These are phyloP conservation scores for Stagonosporopsis vannaccii DNA, from an alignment of 2,329 filamentous ascomycete genomes.

Conservation along the genomic window DNA sequence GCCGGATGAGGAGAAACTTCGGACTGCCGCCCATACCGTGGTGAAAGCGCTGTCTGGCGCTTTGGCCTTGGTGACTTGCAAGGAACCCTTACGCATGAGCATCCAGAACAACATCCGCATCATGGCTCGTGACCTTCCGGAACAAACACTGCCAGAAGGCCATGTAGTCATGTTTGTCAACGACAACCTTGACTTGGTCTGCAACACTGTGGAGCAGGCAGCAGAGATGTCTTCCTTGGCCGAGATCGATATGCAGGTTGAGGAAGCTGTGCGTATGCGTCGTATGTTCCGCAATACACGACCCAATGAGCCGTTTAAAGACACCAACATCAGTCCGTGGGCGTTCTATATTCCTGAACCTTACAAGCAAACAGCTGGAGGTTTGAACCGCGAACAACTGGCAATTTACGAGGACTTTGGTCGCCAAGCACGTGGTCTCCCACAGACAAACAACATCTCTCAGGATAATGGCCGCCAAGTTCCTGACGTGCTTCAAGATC, in stretches of 20 bases:
- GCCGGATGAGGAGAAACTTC: constrained; percentile 84
- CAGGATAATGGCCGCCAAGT: constrained; percentile 67
- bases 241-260: constrained; percentile 94
- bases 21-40: constrained; percentile 88
- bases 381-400: constrained; percentile 89
- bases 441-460: constrained; percentile 62
- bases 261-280: constrained; percentile 78
- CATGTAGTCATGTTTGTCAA: constrained; percentile 99
- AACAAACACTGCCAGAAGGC: constrained; percentile 85
- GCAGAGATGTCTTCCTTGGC: constrained; percentile 91
- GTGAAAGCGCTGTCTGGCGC: constrained; percentile 94
- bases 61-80: constrained; percentile 95
- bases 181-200: constrained; percentile 93
- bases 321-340: constrained; percentile 85
- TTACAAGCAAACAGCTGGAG: constrained; percentile 82
- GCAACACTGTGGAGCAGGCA: constrained; percentile 91
- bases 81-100: constrained; percentile 93
- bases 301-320: constrained; percentile 84
- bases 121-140: constrained; percentile 69
- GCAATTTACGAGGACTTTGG: constrained; percentile 97
- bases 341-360: constrained; percentile 92
- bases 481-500: constrained; percentile 68
- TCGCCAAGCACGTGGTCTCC: constrained; percentile 76
- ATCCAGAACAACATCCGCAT: constrained; percentile 98
- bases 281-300: constrained; percentile 76